phyloP scores from a whole-genome alignment of 2,329 filamentous ascomycete genomes.

The Escovopsis sp. region DNA sequence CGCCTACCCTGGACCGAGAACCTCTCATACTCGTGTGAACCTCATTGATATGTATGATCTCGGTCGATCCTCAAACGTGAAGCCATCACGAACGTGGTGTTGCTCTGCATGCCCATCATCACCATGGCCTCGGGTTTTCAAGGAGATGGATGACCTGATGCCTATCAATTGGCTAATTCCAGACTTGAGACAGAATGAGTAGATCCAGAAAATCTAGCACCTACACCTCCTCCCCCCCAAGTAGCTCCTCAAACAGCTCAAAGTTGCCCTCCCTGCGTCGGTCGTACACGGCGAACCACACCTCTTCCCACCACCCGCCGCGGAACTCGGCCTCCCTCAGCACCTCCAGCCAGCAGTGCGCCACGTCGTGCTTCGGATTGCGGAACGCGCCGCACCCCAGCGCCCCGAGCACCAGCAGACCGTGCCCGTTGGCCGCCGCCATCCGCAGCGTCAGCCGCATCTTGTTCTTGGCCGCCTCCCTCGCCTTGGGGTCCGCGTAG shows the following conservation, averaged over 20 bases:
- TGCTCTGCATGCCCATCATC: no score
- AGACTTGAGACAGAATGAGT: neutral
- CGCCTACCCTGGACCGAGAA: no score
- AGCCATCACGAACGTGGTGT: no score
- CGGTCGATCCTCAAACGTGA: no score
- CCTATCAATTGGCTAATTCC: neutral
- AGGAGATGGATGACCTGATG: neutral
- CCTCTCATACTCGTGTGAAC: no score
- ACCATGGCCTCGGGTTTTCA: no score
- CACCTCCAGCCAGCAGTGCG: slow-evolving; percentile 46
- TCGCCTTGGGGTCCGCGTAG: slow-evolving; percentile 28
- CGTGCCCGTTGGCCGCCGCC: slow-evolving; percentile 40
- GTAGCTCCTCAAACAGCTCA: slow-evolving; percentile 30
- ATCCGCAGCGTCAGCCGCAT: slow-evolving; percentile 47
- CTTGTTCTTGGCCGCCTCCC: slow-evolving; percentile 44
- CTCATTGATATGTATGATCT: no score
- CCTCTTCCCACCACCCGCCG: slow-evolving; percentile 47
- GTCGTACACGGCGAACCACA: slow-evolving; percentile 50
- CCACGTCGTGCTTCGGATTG: slow-evolving; percentile 49
- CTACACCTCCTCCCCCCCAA: slow-evolving; percentile 23
- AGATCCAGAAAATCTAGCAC: neutral
- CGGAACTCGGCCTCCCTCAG: slow-evolving; percentile 44
- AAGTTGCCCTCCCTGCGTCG: slow-evolving; percentile 31
- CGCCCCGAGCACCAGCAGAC: slow-evolving; percentile 49
- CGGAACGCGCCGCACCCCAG: slow-evolving; percentile 53